Base-by-base conservation (phyloP, 768 basidiomycete species). In the Sarcodon sp. region DNA sequence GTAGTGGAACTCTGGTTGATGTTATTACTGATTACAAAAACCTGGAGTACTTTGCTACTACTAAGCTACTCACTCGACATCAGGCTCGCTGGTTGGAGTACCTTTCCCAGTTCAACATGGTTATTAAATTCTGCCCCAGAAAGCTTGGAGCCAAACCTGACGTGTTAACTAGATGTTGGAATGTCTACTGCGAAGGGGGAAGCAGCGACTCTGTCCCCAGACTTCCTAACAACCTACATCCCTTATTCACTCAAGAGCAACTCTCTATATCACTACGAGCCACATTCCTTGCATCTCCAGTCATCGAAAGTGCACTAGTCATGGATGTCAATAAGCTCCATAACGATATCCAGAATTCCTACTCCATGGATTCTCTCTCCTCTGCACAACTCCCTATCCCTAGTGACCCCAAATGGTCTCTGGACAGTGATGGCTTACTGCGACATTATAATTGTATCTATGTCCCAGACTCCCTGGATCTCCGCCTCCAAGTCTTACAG, bases 11-110 rank as follows among this genome's bases (percentile, higher is more conserved):
- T 13, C 54, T 44, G 12, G 43, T 56, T n/a, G 46, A 58, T 34
- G 48, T 60, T 12, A 37, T 55, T 2, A 59, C 58, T 1, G 56
- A 60, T 37, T 58, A 60, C 49, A 53, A 56, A 35, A 60, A 59
- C 47, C 54, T 59, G 2, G 46, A 55, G 38, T 57, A 59, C 43
- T 64, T 64, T 51, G 37, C 50, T n/a, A 61, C 57, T 0, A 50
- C 60, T 1, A 53, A 60, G 32, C 47, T 59, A 4, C 60, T 70
- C 6, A 68, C 49, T 27, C 57, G 59, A 0, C 56, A 63, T 8
- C 71, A 69, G 58, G 66, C 61, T 4, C 57, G 64, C 3, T 71
- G 68, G 68, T 52, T 55, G 6, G 50, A 53, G 41, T 51, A 47
- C 13, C 51, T 65, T 3, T 48, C 53, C n/a, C 46, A 55, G 5